Evolutionary conservation across 192 early-diverging fungal species (phyloP), one percentile per base, ranked within the genome.

Genomic region (Geranomyces variabilis): DNA sequence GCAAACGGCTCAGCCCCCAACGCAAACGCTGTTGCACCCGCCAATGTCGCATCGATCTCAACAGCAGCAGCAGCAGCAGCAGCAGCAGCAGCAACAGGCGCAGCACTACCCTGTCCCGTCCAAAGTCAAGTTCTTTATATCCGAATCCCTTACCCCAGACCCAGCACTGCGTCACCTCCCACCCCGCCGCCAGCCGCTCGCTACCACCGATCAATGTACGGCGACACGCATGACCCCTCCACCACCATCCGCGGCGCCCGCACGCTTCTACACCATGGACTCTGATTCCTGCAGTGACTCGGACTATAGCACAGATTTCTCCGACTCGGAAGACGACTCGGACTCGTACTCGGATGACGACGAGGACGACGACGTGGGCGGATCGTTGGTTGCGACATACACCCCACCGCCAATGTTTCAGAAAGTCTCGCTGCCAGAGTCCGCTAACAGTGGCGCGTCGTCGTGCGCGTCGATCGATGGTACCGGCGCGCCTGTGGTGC

Each of bases 81-180:
- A 21, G 55, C 55, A 57, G 9, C 28, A 26, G 28, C 58, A 60
- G 31, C 28, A 5, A 7, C 58, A 26, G 58, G 9, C 6, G 58
- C 58, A 26, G 58, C 19, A 30, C 4, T 7, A 19, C 26, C 28
- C 58, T 9, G 57, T 21, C 56, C 61, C 46, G 1, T 26, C 68
- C 36, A 66, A 63, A 67, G 62, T 62, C 51, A 66, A 71, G 41
- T 62, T 67, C 34, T 74, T 76, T 51, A 71, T 60, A 31, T 63
- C 59, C 45, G 33, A 73, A 33, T 33, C 29, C 10, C 73, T 47
- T 7, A 57, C 69, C 15, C 69, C 69, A 17, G 31, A 43, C 58
- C 33, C 33, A n/a, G 43, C 57, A 21, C 28, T 28, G 14, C 55
- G 26, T 7, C 58, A 57, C n/a, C 69, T 70, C 34, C 69, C 55